Conservation (phyloP, 1,284 basidiomycete species). For the Ustilago xerochloae region DNA sequence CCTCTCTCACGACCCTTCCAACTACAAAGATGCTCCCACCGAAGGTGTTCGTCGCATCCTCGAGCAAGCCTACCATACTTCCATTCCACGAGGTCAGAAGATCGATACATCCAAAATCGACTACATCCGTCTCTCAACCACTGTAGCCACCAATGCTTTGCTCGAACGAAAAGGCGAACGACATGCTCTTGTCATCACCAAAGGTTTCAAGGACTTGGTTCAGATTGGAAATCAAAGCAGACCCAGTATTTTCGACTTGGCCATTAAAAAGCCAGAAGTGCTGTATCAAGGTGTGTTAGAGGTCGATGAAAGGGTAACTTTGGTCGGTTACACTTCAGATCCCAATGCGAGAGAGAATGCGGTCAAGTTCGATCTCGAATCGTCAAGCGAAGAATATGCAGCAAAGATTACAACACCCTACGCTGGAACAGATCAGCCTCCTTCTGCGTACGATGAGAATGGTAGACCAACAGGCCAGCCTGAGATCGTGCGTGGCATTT, state of each 20-base stretch:
- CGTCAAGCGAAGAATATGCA: neutral
- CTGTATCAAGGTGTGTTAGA: constrained; percentile 85
- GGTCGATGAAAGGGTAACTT: constrained; percentile 92
- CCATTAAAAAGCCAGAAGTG: constrained; percentile 75
- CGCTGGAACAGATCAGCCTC: constrained; percentile 70
- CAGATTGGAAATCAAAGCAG: constrained; percentile 92
- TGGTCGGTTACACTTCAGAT: constrained; percentile 91
- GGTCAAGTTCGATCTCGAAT: constrained; percentile 53
- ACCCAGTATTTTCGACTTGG: constrained; percentile 75
- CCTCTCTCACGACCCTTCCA: constrained; percentile 72
- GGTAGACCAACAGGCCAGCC: constrained; percentile 77
- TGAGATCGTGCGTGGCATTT: constrained; percentile 80
- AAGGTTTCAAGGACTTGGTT: constrained; percentile 89
- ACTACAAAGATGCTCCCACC: constrained; percentile 92
- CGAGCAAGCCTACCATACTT: constrained; percentile 78
- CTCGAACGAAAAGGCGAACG: constrained; percentile 92
- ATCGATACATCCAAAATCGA: constrained; percentile 87
- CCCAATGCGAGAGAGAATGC: constrained; percentile 79
- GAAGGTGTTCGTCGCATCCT: constrained; percentile 92
- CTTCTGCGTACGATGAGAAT: constrained; percentile 78
- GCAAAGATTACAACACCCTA: constrained; percentile 44
- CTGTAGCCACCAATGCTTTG: constrained; percentile 94
- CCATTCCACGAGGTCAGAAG: constrained; percentile 76
- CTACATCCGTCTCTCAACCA: constrained; percentile 91
- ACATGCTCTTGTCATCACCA: constrained; percentile 90